Base-by-base conservation (phyloP, 805 yeast genomes). In the Kodamaea restingae region DNA sequence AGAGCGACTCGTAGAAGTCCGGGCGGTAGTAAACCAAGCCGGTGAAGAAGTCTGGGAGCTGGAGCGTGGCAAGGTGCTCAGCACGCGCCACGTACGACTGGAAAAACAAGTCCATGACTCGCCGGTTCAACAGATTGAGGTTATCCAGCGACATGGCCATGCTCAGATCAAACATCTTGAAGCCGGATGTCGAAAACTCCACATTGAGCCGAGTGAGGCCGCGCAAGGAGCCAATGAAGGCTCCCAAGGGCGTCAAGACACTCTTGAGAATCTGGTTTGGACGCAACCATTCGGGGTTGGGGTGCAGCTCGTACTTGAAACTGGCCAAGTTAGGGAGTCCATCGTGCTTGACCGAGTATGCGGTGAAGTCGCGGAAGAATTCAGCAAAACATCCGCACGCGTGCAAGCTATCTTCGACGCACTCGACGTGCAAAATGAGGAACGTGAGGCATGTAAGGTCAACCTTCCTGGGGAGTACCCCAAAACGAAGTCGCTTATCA, bases 1-100 rank as follows among this genome's bases (percentile, higher is more conserved):
- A 44, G 15, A 63, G 50, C 7, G 61, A 54, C 42, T 58, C 56
- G 44, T 51, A 57, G 38, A 64, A 64, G 39, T 56, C 60, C 9
- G 67, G 66, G 38, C 62, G 60, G 40, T 64, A 64, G 47, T 61
- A 64, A 15, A 63, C 49, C 46, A 63, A 63, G 6, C 66, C 58
- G 4, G 66, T 61, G 27, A 63, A 48, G 35, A 63, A 63, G 43
- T 64, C 69, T 4, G 64, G 63, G 12, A 63, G 37, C 39, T 56
- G 62, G 32, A 63, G 44, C 4, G 59, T 50, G 5, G 38, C 34
- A 27, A 38, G 24, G 12, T n/a, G 25, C 3, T 18, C 34, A 7
- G n/a, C 15, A 40, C 33, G 20, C 11, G 28, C 25, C 31, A 56
- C 50, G 36, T 61, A 54, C 14, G 56, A 46, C 10, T 58, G 42